Conservation (phyloP, 768 basidiomycete species). For the Stropharia rugosoannulata region DNA sequence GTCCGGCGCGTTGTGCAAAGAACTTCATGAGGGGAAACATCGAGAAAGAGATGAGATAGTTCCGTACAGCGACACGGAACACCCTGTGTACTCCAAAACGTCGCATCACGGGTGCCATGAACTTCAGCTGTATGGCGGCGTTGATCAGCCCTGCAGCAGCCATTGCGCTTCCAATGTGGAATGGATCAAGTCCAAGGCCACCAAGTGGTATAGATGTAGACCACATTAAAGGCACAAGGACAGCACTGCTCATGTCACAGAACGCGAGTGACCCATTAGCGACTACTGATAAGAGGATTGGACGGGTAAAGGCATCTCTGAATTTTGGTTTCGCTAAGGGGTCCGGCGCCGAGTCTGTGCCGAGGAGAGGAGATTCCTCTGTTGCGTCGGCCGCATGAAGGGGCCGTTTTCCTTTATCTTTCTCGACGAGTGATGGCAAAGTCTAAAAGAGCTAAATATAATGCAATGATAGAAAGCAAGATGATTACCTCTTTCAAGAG, state of each 20-base stretch:
- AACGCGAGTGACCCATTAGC: slow-evolving; percentile 37
- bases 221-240: slow-evolving; percentile 41
- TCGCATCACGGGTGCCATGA: slow-evolving; percentile 51
- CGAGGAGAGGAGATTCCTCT: neutral
- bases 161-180: slow-evolving; percentile 50
- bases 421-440: neutral
- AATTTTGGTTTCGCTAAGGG: neutral
- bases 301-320: slow-evolving; percentile 25
- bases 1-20: slow-evolving; percentile 31
- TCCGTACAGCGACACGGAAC: slow-evolving; percentile 35
- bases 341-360: neutral
- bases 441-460: neutral
- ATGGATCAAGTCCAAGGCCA: slow-evolving; percentile 65
- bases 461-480: neutral
- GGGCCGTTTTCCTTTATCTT: neutral
- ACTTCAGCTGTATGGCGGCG: slow-evolving; percentile 50
- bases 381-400: neutral
- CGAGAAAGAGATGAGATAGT: slow-evolving; percentile 23
- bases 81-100: slow-evolving; percentile 54
- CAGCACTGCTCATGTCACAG: slow-evolving; percentile 34
- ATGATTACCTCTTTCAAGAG: slow-evolving; percentile 45
- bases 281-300: slow-evolving; percentile 28
- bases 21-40: slow-evolving; percentile 35
- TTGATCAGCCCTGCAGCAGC: slow-evolving; percentile 42
- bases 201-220: slow-evolving; percentile 63